Evolutionary conservation across 345 rosid genomes (phyloP), one percentile per base, ranked within the genome.

Genomic region (Streptanthus diversifolius): DNA sequence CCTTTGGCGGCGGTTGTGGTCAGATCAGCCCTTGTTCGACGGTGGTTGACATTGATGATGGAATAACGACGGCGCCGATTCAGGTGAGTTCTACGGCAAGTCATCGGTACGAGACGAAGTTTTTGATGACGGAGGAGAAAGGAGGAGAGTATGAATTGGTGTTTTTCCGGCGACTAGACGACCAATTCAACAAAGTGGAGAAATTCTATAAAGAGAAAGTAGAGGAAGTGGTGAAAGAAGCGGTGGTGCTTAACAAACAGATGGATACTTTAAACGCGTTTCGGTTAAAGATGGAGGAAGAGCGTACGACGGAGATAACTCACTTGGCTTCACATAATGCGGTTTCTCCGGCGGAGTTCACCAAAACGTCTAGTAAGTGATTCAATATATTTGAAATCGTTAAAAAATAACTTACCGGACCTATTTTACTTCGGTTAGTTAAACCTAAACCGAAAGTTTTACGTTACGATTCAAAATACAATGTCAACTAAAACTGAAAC

Each of bases 211-310:
- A 21, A 63, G 53, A 27, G 2, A 89, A 87, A 73, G 88, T 77
- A 61, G 83, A 81, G 5, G 90, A 87, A 33, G 87, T 84, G 18
- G n/a, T 83, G 82, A 71, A 79, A 33, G 92, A 87, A 57, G 95
- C 88, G 0, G 71, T 7, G 7, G n/a, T 74, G 30, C 73, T 85
- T 81, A 82, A 58, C n/a, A 69, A 53, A 70, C 95, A 87, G 63
- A 89, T 87, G 87, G 82, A 89, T 60, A 86, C 84, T 70, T 63
- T 89, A 66, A 79, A 83, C 49, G 85, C 83, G 41, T 82, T 87
- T 17, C 68, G 85, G 40, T 49, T 75, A 0, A 87, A 83, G 77
- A 82, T 85, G 32, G 88, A 85, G 68, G 82, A 85, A 8, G 82
- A 83, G 3, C 44, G 78, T 48, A 8, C 76, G 2, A 80, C 10